Evolutionary conservation across 345 rosid genomes (phyloP), one percentile per base, ranked within the genome.

Genomic region (Pugionium cornutum): DNA sequence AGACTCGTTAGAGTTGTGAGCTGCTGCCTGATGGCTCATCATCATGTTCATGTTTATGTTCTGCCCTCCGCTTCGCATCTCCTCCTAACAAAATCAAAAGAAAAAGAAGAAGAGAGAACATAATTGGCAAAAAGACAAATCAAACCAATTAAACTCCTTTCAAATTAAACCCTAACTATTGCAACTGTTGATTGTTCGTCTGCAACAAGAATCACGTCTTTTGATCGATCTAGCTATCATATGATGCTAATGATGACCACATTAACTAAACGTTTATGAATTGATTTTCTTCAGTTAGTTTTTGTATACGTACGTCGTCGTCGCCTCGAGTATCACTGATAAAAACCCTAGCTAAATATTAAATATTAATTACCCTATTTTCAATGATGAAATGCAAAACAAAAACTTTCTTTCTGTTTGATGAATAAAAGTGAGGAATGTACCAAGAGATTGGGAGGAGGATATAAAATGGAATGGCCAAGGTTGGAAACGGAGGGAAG

Each of bases 401-500:
- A 37, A 9, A 9, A 29, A 6, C 58, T 53, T 58, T 39, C 31
- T 58, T 10, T 54, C 32, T 67, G 18, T 3, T 48, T 4, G 33
- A 58, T 51, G 43, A n/a, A 34, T 33, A 2, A 58, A 41, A 6
- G 1, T 2, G 48, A 39, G 1, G 2, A 11, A 5, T 46, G 36
- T 71, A 71, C 75, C 75, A 55, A 55, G 32, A 55, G 58, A 48
- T 4, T 42, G 33, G 67, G 50, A 57, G 64, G 95, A 47, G 91
- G 88, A 64, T 79, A 75, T 62, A 83, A 79, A 85, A 82, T 83
- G 50, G 82, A 63, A 60, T 84, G 96, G 66, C 80, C 86, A 28
- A 80, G 79, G 77, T 86, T 89, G 72, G 84, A 86, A 11, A 82
- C 80, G 0, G 90, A 70, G 10, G 97, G 96, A 76, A 83, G 84